Percentiles rank a stretch among this genome's conserved stretches.
phyloP scores from a whole-genome alignment of 1,284 basidiomycete species.

The Abortiporus biennis region DNA sequence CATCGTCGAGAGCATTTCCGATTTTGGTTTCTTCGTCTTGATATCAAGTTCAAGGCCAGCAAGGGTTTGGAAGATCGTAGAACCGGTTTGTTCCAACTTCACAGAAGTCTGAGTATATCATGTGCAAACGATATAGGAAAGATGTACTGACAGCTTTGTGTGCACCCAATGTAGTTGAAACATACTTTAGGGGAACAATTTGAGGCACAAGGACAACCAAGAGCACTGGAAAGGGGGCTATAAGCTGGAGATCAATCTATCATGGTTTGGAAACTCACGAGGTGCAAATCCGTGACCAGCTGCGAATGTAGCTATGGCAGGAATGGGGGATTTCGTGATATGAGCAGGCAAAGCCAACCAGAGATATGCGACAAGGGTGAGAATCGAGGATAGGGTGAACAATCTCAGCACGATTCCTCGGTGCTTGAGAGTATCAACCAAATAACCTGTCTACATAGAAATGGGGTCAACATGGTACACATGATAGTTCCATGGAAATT shows the following conservation, averaged over 20 bases:
- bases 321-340: slow-evolving; percentile 52
- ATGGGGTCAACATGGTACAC: neutral
- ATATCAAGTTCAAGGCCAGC: slow-evolving; percentile 59
- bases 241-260: neutral
- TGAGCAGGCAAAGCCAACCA: slow-evolving; percentile 61
- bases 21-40: slow-evolving; percentile 25
- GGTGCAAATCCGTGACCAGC: slow-evolving; percentile 71
- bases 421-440: slow-evolving; percentile 54
- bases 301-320: slow-evolving; percentile 58
- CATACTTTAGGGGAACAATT: slow-evolving; percentile 64
- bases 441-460: slow-evolving; percentile 44
- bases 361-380: slow-evolving; percentile 57
- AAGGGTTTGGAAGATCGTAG: slow-evolving; percentile 65
- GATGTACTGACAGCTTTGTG: slow-evolving; percentile 63
- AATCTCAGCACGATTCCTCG: slow-evolving; percentile 52
- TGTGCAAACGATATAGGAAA: slow-evolving; percentile 1
- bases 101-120: slow-evolving; percentile 5
- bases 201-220: slow-evolving; percentile 72
- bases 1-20: slow-evolving; percentile 3
- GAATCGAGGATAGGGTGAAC: slow-evolving; percentile 51
- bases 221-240: slow-evolving; percentile 38
- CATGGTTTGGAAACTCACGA: slow-evolving; percentile 32
- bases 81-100: slow-evolving; percentile 71
- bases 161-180: slow-evolving; percentile 73
- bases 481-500: slow-evolving; percentile 6